A percentile compares a stretch with the other conserved stretches of the same genome.
Evolutionary conservation across 768 basidiomycete genomes (phyloP).

Genomic region (Suillus discolor): DNA sequence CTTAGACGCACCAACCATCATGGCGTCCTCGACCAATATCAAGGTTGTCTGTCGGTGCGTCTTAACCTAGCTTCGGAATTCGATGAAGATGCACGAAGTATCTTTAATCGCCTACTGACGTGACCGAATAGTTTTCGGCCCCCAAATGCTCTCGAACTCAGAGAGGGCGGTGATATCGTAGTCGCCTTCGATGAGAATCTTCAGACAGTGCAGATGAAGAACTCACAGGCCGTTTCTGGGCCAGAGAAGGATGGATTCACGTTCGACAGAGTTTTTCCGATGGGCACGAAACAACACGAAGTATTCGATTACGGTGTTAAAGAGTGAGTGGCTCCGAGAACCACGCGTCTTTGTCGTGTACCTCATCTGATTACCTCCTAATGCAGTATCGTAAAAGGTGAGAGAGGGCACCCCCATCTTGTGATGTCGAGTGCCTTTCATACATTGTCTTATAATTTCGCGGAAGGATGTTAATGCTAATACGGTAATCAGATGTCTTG

Average conservation of each 20-base stretch:
- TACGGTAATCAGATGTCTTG: conserved; percentile 75
- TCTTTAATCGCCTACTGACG: conserved; percentile 13
- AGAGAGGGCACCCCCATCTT: conserved; percentile 12
- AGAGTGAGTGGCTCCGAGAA: conserved; percentile 62
- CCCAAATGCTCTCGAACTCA: conserved; percentile 85
- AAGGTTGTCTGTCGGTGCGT: conserved; percentile 98
- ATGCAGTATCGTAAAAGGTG: conserved; percentile 86
- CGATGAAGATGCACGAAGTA: conserved; percentile 4
- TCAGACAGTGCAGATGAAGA: conserved; percentile 81
- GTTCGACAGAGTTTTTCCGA: conserved; percentile 95
- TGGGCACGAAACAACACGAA: conserved; percentile 86
- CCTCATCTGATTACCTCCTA: conserved; percentile 19
- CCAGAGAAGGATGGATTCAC: conserved; percentile 98
- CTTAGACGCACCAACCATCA: conserved; percentile 43
- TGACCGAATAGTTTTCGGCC: conserved; percentile 79
- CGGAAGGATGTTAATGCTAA: conserved; percentile 16
- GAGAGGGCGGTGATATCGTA: conserved; percentile 88
- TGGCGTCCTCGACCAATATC: conserved; percentile 84
- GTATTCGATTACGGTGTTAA: conserved; percentile 99
- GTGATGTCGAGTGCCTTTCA: conserved; percentile 3
- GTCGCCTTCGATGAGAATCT: conserved; percentile 87
- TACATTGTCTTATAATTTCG: neutral
- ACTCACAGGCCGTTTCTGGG: conserved; percentile 66
- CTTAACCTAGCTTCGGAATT: conserved; percentile 15
- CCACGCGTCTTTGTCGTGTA: conserved; percentile 11